A percentile compares a stretch with the other conserved stretches of the same genome.
Evolutionary conservation across 192 early-diverging fungal genomes (phyloP).

Genomic region (Coemansia sp.): DNA sequence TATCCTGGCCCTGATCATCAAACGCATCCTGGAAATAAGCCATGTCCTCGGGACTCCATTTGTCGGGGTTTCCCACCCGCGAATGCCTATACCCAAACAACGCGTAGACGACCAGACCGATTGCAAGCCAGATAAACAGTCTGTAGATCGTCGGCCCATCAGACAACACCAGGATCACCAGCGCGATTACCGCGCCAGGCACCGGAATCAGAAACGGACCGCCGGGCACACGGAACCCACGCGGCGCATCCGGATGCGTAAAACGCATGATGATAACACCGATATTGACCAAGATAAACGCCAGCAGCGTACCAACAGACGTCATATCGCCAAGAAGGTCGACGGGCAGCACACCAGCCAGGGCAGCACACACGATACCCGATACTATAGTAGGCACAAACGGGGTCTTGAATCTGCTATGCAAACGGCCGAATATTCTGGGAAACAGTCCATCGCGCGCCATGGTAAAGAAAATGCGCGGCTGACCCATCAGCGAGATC

Average conservation of each 20-base stretch:
- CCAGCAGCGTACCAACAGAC: slow-evolving; percentile 80
- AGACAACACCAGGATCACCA: slow-evolving; percentile 69
- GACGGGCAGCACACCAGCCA: slow-evolving; percentile 75
- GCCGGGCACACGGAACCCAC: slow-evolving; percentile 71
- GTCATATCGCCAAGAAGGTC: slow-evolving; percentile 83
- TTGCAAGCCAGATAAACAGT: slow-evolving; percentile 73
- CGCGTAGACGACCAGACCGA: slow-evolving; percentile 78
- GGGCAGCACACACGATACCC: slow-evolving; percentile 64
- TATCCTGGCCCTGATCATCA: slow-evolving; percentile 3
- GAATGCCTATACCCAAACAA: slow-evolving; percentile 68
- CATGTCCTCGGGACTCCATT: slow-evolving; percentile 43
- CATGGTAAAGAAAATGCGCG: slow-evolving; percentile 88
- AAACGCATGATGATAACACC: slow-evolving; percentile 74
- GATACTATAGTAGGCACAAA: slow-evolving; percentile 68
- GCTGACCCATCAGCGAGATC: slow-evolving; percentile 73
- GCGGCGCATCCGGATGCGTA: slow-evolving; percentile 65
- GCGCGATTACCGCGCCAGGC: slow-evolving; percentile 58
- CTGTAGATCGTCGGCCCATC: slow-evolving; percentile 68
- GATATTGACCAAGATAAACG: slow-evolving; percentile 81
- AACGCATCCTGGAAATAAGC: slow-evolving; percentile 39
- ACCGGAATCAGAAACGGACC: slow-evolving; percentile 68
- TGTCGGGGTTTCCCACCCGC: slow-evolving; percentile 59
- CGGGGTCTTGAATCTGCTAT: slow-evolving; percentile 74
- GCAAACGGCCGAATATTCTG: slow-evolving; percentile 64
- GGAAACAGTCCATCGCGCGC: slow-evolving; percentile 86